Evolutionary conservation across 2,329 filamentous ascomycete species (phyloP), one percentile per base, ranked within the genome.

Genomic region (Monilinia vaccinii-corymbosi): DNA sequence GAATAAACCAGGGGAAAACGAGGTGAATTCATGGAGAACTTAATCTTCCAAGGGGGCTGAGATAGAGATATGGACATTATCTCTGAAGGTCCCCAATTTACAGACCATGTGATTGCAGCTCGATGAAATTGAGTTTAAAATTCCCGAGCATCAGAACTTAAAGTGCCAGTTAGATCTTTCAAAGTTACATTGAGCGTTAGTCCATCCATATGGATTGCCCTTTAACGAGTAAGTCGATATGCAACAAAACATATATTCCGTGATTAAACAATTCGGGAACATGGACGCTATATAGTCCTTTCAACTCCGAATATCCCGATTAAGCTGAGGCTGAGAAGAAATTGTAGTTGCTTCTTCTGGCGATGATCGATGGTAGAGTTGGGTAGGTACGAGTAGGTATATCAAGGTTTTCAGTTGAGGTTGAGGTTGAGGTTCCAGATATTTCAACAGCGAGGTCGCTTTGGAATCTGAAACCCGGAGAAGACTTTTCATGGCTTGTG

Each of bases 401-500:
- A 44, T 9, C 42, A 23, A 44, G 42, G 13, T 9, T 9, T 44
- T 23, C n/a, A 11, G 40, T 44, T 44, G 40, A 44, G 7, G 13
- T 9, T 44, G 11, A 8, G 4, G 40, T 44, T 44, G 40, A 44
- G 7, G 13, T 11, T 23, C 10, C 8, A 23, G n/a, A 44, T 5
- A 21, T 21, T 18, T 21, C 6, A 6, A 11, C n/a, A 44, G 8
- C 4, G n/a, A 11, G 18, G 10, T 44, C n/a, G 42, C 3, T 32
- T 9, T 50, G 32, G 18, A 28, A 40, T 56, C 58, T 46, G 31
- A 60, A 60, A 63, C 32, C 50, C 55, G 55, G 60, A 23, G 53
- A 63, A 53, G 52, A 23, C 9, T 21, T n/a, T 44, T 58, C 25
- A 56, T 6, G 16, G 38, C 31, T 9, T 36, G 32, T 32, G 53